These are phyloP conservation scores for Diaporthe citriasiana DNA, from an alignment of 2,329 filamentous ascomycete species.

Conservation along the genomic window DNA sequence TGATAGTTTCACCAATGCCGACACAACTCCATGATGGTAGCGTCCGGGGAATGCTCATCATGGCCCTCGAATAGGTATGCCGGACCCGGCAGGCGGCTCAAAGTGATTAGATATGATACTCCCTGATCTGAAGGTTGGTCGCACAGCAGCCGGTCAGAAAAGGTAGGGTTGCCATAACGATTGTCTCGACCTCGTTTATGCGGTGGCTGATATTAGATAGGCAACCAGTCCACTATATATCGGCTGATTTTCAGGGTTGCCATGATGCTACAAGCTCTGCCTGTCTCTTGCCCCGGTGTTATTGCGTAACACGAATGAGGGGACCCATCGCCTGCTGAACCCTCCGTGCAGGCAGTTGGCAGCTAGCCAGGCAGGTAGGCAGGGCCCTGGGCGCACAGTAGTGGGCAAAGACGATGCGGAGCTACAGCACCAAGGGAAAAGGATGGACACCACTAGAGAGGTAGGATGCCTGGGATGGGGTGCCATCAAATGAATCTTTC, in stretches of 20 bases:
- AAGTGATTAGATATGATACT: constrained; percentile 26
- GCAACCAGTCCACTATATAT: background rate
- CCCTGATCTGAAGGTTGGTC: constrained; percentile 22
- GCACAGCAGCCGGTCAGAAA: constrained; percentile 36
- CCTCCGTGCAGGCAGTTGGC: constrained; percentile 35
- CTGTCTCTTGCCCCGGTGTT: background rate
- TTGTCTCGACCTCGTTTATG: constrained; percentile 27
- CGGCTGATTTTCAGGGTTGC: background rate
- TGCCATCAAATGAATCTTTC: background rate
- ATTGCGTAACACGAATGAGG: constrained; percentile 1
- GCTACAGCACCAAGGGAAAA: constrained; percentile 22
- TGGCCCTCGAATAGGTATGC: constrained; percentile 12
- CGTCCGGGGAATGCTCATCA: constrained; percentile 10
- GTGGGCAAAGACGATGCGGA: constrained; percentile 5
- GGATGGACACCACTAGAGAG: background rate
- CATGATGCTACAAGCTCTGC: background rate
- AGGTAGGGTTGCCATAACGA: background rate
- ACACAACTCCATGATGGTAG: constrained; percentile 5
- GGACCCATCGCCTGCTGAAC: constrained; percentile 6
- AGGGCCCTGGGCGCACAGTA: constrained; percentile 9
- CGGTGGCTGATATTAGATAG: constrained; percentile 24
- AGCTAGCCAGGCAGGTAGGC: background rate
- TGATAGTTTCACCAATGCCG: constrained; percentile 21
- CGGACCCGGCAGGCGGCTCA: constrained; percentile 19
- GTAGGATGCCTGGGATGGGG: background rate